Evolutionary conservation across 106 monocot species (phyloP).

Genomic region (Hemerocallis citrina): DNA sequence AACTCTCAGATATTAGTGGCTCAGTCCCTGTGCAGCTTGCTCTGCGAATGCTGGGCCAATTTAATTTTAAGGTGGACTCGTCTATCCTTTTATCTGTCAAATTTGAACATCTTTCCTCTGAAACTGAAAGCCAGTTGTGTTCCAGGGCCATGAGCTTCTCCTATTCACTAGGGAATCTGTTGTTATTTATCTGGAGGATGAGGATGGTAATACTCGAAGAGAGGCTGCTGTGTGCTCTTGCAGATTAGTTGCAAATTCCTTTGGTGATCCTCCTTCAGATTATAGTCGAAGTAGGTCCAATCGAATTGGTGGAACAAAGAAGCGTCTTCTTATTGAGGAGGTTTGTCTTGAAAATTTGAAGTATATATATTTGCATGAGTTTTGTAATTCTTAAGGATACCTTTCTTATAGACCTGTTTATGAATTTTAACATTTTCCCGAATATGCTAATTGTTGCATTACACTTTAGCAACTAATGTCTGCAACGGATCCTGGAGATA

Average conservation of each 20-base stretch:
- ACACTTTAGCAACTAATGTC: not conserved
- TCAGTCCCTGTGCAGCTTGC: slow-evolving; percentile 82
- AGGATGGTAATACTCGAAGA: slow-evolving; percentile 85
- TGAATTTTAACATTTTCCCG: not conserved
- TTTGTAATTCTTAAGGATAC: not conserved
- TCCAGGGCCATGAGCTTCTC: slow-evolving; percentile 91
- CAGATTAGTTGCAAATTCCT: slow-evolving; percentile 72
- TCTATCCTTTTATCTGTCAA: not conserved
- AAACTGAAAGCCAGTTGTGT: slow-evolving; percentile 5
- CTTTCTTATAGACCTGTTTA: not conserved
- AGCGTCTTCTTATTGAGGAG: slow-evolving; percentile 88
- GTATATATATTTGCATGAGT: not conserved
- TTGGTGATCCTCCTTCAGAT: slow-evolving; percentile 22
- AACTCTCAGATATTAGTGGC: slow-evolving; percentile 49
- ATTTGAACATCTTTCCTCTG: not conserved
- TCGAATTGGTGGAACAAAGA: slow-evolving; percentile 65
- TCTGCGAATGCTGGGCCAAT: slow-evolving; percentile 66
- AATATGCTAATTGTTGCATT: not conserved
- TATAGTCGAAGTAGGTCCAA: slow-evolving; percentile 62
- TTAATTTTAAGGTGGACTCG: slow-evolving; percentile 82
- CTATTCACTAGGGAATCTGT: slow-evolving; percentile 89
- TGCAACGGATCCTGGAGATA: too few relatives aligned
- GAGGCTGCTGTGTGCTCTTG: slow-evolving; percentile 95
- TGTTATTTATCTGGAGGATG: slow-evolving; percentile 90
- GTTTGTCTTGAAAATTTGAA: slow-evolving; percentile 24